Conservation (phyloP, 164 flowering plant species). For the Piper betle region DNA sequence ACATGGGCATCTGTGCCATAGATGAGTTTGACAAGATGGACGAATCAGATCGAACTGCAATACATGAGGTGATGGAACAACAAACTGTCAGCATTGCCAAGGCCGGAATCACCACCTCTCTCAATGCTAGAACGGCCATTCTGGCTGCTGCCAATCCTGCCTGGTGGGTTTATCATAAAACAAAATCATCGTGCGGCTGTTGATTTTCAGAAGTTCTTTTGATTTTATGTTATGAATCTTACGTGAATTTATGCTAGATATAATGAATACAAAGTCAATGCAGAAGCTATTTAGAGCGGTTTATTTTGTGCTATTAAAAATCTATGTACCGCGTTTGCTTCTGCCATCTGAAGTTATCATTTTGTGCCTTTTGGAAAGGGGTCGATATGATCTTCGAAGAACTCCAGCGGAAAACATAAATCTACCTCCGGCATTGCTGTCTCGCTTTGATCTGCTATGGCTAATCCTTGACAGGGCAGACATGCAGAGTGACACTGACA, state of each 20-base stretch:
- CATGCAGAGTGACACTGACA: conserved; percentile 93
- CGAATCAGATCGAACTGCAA: conserved; percentile 93
- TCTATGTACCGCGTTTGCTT: too few species aligned
- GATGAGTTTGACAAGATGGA: conserved; percentile 99
- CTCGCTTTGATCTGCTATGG: conserved; percentile 97
- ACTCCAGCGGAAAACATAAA: conserved; percentile 99
- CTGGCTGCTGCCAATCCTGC: conserved; percentile 99
- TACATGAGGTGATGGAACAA: conserved; percentile 99
- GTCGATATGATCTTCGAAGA: conserved; percentile 92
- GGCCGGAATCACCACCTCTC: conserved; percentile 97
- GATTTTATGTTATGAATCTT: too few species aligned
- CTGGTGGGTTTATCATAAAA: conserved; percentile 31
- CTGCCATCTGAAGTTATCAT: too few species aligned
- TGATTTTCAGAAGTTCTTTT: too few species aligned
- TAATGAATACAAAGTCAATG: too few species aligned
- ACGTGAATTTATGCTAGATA: too few species aligned
- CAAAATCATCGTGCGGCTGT: too few species aligned
- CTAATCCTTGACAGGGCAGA: conserved; percentile 92
- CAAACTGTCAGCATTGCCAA: conserved; percentile 99
- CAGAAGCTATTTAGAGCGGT: too few species aligned
- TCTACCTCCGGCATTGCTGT: conserved; percentile 96
- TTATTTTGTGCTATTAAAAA: too few species aligned
- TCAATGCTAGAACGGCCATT: conserved; percentile 95
- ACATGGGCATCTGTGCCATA: conserved; percentile 99
- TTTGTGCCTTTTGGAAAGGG: conserved; percentile 41